Evolutionary conservation across 176 grass and related monocot species (phyloP), one percentile per base, ranked within the genome.

Genomic region (Oryza australiensis): DNA sequence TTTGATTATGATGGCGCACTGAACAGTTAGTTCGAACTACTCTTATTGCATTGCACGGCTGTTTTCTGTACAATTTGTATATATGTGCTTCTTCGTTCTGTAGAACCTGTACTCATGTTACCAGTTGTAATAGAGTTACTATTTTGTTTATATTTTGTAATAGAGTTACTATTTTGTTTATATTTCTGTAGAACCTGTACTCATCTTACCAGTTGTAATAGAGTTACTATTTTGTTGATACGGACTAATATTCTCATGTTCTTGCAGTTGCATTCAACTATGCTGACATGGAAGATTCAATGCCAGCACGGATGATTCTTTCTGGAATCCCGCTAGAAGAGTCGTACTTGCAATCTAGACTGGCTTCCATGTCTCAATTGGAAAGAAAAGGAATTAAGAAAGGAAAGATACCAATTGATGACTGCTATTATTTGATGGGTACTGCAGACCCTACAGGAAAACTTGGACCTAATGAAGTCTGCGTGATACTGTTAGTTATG

Each of bases 391-490:
- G 76, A 53, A 28, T 94, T 18, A 79, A 87, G 26, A 22, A 84
- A 68, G 86, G 87, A 62, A 94, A 41, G 68, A 43, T 94, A 26
- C 92, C 89, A 0, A 79, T 94, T 7, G 78, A 45, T 55, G 87
- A 94, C 20, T 87, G 89, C 24, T 92, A 83, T 82, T 73, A 89
- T 82, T 73, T 94, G 30, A 94, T 94, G 92, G 92, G 92, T 12
- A 89, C 92, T 27, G 70, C 77, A 9, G 92, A 94, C 42, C 87
- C 89, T 7, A 92, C 89, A 1, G 89, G 87, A 23, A 85, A 75
- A 26, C 71, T 94, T 24, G 84, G 83, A 46, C 42, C 34, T 12
- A 81, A 89, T 84, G 87, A 94, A 94, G 84, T 94, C 78, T 92
- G 87, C 72, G 68, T 94, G 20, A 83, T 94, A 75, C 84, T 87